phyloP scores from a whole-genome alignment of 192 early-diverging fungal species.

The Irineochytrium annulatum region DNA sequence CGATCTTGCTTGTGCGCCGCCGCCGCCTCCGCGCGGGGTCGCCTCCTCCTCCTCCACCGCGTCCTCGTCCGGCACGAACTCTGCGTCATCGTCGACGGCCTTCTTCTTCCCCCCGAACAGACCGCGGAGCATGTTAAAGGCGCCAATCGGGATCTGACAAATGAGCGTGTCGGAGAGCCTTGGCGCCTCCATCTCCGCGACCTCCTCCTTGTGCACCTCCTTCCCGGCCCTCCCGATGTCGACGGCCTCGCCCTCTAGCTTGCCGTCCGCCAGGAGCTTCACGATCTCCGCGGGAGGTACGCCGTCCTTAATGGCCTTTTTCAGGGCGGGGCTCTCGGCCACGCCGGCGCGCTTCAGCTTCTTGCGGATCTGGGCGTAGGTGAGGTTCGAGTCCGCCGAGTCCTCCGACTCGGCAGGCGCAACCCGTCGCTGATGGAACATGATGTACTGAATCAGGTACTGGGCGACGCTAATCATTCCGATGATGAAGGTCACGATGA shows the following conservation, averaged over 20 bases:
- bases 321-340: conserved; percentile 16
- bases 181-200: conserved; percentile 11
- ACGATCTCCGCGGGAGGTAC: conserved; percentile 24
- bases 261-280: conserved; percentile 9
- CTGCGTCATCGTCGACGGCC: neutral
- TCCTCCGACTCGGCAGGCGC: neutral
- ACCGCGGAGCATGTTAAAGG: neutral
- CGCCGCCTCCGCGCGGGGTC: too few relatives aligned
- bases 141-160: conserved; percentile 13
- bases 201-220: conserved; percentile 9
- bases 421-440: conserved; percentile 14
- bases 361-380: conserved; percentile 25
- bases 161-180: conserved; percentile 20
- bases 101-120: neutral
- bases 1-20: too few relatives aligned
- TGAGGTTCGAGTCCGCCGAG: conserved; percentile 1
- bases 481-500: conserved; percentile 29
- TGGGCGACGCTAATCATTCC: conserved; percentile 34
- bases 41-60: conserved; percentile 2
- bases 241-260: conserved; percentile 5
- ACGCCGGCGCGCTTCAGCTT: conserved; percentile 26
- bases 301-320: conserved; percentile 15
- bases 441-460: conserved; percentile 32
- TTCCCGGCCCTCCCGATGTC: conserved; percentile 2
- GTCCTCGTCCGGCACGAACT: conserved; percentile 3